These are phyloP conservation scores for Endotrypanum monterogeii DNA, from an alignment of 208 protist species.

Conservation along the genomic window DNA sequence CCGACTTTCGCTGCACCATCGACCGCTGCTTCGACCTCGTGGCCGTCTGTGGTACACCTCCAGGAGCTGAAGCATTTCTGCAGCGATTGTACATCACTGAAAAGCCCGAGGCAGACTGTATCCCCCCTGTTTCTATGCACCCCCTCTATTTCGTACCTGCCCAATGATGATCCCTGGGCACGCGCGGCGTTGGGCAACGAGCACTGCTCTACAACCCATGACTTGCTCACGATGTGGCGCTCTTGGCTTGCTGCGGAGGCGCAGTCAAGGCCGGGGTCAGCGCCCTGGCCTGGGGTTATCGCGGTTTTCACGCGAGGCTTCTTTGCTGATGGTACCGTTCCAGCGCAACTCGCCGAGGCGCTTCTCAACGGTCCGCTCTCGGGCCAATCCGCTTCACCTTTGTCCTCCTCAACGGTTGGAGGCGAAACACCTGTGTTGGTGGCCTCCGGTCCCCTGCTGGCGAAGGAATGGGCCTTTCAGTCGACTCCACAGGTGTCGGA, in stretches of 20 bases:
- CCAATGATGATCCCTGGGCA: slow-evolving; percentile 15
- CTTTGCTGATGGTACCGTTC: slow-evolving; percentile 38
- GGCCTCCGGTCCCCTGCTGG: slow-evolving; percentile 64
- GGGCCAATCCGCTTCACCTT: not conserved
- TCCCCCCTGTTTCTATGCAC: slow-evolving; percentile 36
- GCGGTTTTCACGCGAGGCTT: slow-evolving; percentile 62
- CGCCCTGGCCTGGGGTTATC: slow-evolving; percentile 13
- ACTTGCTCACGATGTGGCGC: slow-evolving; percentile 26
- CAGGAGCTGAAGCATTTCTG: not conserved
- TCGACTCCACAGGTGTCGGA: slow-evolving; percentile 8
- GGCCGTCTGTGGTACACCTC: slow-evolving; percentile 2
- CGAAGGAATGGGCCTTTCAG: slow-evolving; percentile 66
- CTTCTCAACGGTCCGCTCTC: slow-evolving; percentile 19
- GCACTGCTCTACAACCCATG: slow-evolving; percentile 19
- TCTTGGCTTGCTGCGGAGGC: not conserved
- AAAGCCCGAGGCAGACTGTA: not conserved
- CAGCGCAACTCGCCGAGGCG: slow-evolving; percentile 27
- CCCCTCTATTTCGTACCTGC: slow-evolving; percentile 24
- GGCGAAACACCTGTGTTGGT: slow-evolving; percentile 38
- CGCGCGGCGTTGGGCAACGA: slow-evolving; percentile 10
- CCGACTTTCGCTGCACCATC: not conserved
- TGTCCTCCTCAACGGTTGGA: not conserved
- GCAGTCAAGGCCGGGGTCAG: not conserved
- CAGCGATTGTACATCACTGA: not conserved
- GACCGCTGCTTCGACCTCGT: not conserved